Percentiles rank a stretch among this genome's conserved stretches.
These are phyloP conservation scores for Pseudocercospora vitis DNA, from an alignment of 2,329 filamentous ascomycete species.

Conservation along the genomic window DNA sequence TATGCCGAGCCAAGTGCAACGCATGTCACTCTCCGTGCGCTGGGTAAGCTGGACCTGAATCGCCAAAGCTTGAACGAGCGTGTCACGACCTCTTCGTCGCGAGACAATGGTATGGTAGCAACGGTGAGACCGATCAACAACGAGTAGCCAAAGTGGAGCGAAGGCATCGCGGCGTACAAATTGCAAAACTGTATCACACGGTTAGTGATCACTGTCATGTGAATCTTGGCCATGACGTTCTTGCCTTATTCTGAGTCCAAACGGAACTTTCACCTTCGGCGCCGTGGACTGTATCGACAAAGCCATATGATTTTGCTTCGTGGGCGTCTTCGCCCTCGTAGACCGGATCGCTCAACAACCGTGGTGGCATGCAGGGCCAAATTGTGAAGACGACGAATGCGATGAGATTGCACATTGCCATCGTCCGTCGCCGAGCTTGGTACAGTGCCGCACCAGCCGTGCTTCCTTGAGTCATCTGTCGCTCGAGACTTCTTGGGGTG, in stretches of 20 bases:
- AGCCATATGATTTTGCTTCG: constrained; percentile 60
- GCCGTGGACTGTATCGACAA: constrained; percentile 61
- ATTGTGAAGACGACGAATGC: constrained; percentile 60
- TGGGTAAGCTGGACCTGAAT: constrained; percentile 46
- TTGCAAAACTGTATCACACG: constrained; percentile 59
- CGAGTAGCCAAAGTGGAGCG: constrained; percentile 73
- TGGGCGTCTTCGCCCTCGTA: constrained; percentile 58
- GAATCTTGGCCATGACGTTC: not conserved
- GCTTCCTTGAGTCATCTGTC: constrained; percentile 41
- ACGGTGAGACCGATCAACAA: constrained; percentile 71
- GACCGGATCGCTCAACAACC: constrained; percentile 54
- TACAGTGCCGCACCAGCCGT: constrained; percentile 55
- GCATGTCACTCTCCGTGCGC: constrained; percentile 54
- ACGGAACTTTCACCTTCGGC: constrained; percentile 62
- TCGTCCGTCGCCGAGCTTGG: constrained; percentile 56
- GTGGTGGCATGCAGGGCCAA: constrained; percentile 63
- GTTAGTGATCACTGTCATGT: not conserved
- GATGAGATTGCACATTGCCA: constrained; percentile 60
- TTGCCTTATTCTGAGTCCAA: constrained; percentile 64
- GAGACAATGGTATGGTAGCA: constrained; percentile 60
- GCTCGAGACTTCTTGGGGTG: constrained; percentile 34
- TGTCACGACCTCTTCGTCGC: constrained; percentile 48
- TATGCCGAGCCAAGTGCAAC: constrained; percentile 60
- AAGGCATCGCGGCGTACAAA: constrained; percentile 75
- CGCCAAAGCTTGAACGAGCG: constrained; percentile 25